Evolutionary conservation across 257 asterid species (phyloP), one percentile per base, ranked within the genome.

Genomic region (Echium plantagineum): DNA sequence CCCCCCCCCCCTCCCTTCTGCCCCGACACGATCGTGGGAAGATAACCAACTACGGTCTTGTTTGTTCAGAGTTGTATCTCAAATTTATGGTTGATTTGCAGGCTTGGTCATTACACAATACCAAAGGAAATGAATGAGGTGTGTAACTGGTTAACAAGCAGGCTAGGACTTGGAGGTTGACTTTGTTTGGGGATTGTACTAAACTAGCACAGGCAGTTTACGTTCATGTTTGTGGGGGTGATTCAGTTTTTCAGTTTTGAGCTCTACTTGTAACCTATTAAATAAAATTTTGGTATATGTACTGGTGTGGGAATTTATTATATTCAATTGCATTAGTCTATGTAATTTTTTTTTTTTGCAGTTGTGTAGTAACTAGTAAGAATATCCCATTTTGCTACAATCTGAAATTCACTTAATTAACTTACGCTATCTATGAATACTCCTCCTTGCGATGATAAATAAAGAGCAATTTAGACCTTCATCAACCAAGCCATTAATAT

Each of bases 61-160:
- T 51, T 15, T 55, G 10, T 10, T 55, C 21, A 12, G 24, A 20
- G 59, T 20, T 24, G 26, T 24, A n/a, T 10, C 21, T 22, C 13
- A 16, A 58, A 58, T 58, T 26, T 21, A 22, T 5, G 1, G 51
- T 5, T 42, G 60, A 24, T 62, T 18, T 49, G 58, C 66, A 49
- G 58, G 66, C 57, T 62, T 48, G 66, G 58, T 24, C 66, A 62
- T 49, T 62, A 48, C 35, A 62, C 58, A 28, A 22, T 62, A 16
- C 57, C 66, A 15, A 62, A 62, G 21, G 66, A 62, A 30, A 62
- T 62, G 58, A 22, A 62, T 6, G 66, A 62, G 46, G 48, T 62
- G 9, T 62, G 58, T 54, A 62, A 17, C 55, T 62, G 66, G 66
- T 31, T 62, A 38, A 48, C 30, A 15, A 17, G 48, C 17, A 24